Percentiles rank a stretch among this genome's conserved stretches.
Conservation (phyloP, 2,329 filamentous ascomycete genomes). For the Cladophialophora yegresii region DNA sequence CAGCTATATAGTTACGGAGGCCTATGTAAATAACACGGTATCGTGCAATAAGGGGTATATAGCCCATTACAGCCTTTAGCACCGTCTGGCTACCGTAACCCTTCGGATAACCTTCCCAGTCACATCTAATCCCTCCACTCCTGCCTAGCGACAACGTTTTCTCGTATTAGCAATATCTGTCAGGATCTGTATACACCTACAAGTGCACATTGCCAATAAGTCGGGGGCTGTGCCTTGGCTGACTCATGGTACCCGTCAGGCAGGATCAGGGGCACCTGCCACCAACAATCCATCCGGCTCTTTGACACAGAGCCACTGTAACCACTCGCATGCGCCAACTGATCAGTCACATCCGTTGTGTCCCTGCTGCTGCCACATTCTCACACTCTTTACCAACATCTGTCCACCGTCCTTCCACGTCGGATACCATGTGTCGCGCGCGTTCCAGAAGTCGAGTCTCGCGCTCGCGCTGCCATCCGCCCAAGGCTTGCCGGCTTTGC, state of each 20-base stretch:
- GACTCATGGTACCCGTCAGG: not conserved
- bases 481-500: conserved; percentile 74
- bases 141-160: not conserved
- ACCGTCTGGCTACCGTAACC: no score
- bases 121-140: not conserved
- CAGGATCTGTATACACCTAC: not conserved
- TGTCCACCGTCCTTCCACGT: conserved; percentile 74
- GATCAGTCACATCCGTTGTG: conserved; percentile 32
- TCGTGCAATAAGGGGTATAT: no score
- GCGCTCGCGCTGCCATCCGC: conserved; percentile 67
- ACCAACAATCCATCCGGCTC: not conserved
- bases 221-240: not conserved
- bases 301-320: not conserved
- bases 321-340: not conserved
- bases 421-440: conserved; percentile 64
- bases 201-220: no score
- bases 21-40: no score
- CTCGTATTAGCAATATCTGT: not conserved
- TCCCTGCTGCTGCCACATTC: conserved; percentile 64
- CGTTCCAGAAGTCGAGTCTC: conserved; percentile 74
- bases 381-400: conserved; percentile 69
- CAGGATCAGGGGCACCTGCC: not conserved
- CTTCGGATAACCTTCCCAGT: no score
- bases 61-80: no score
- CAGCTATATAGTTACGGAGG: no score